Evolutionary conservation across 1,284 basidiomycete genomes (phyloP), one percentile per base, ranked within the genome.

Genomic region (Sphaerobolus stellatus): DNA sequence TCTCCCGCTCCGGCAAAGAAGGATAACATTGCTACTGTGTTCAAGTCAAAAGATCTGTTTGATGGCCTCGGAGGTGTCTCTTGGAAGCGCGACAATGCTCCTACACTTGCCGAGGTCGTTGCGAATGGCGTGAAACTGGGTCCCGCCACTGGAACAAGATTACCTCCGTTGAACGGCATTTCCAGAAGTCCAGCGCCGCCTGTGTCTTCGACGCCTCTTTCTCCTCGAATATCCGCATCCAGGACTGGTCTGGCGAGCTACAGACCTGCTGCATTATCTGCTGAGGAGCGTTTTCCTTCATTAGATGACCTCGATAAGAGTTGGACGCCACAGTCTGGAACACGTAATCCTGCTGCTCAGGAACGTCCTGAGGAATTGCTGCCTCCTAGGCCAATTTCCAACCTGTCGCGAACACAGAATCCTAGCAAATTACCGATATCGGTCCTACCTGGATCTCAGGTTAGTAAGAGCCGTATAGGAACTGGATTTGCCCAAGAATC

Each of bases 1-100:
- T 58, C 61, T 43, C 64, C 63, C 33, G 65, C 60, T 45, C 63
- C 64, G 25, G 64, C 14, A 48, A 27, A 6, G 6, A 52, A 52
- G 7, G 22, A 30, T 16, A 41, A 50, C 20, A 16, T 36, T 18
- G 30, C 52, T 52, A n/a, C n/a, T n/a, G n/a, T n/a, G n/a, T n/a
- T n/a, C n/a, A n/a, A n/a, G n/a, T n/a, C n/a, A n/a, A 46, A 47
- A 28, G 88, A 91, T 66, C 89, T 89, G 3, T 92, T 92, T 60
- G 86, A 88, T 45, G 88, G 86, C 11, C 72, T 92, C 33, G 88
- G 84, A 5, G 63, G 88, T 16, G 67, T 72, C 53, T 59, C 70
- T 22, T 67, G 77, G 7, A 64, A 72, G 41, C 72, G 71, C 20
- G 74, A 73, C 48, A 74, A 78, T 4, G 73, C 80, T 18, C 86